phyloP scores from a whole-genome alignment of 352 stramenopile genomes.

The Phytophthora sansomeana region DNA sequence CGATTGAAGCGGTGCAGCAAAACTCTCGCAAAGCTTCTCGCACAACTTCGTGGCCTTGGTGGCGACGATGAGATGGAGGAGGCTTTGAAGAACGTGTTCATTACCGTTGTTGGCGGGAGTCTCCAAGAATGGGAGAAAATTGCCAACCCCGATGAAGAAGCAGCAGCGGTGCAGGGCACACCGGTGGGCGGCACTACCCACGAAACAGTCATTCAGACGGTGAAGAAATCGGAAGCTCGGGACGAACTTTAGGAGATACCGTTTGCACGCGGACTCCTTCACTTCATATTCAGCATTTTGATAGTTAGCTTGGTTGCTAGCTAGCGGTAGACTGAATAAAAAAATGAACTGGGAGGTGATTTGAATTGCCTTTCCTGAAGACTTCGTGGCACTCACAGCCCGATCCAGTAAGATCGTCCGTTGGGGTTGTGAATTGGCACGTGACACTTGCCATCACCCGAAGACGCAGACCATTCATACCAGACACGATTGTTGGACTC shows the following conservation, averaged over 20 bases:
- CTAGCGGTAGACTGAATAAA: constrained; percentile 4
- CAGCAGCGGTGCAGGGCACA: constrained; percentile 2
- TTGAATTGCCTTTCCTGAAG: constrained; percentile 10
- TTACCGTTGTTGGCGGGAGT: constrained; percentile 47
- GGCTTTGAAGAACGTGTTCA: constrained; percentile 54
- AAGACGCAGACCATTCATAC: constrained; percentile 97
- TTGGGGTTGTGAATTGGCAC: constrained; percentile 97
- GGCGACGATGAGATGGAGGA: constrained; percentile 38
- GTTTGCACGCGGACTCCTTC: constrained; percentile 11
- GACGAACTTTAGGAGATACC: constrained; percentile 34
- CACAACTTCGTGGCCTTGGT: constrained; percentile 24
- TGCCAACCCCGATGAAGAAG: constrained; percentile 2
- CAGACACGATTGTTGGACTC: constrained; percentile 92
- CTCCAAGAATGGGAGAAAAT: constrained; percentile 47
- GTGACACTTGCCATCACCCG: constrained; percentile 44
- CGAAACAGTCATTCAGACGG: constrained; percentile 5
- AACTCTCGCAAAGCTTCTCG: constrained; percentile 23
- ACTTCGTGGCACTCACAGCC: constrained; percentile 70
- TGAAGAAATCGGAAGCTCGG: constrained; percentile 22
- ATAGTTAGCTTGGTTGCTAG: constrained; percentile 3
- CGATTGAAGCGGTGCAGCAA: constrained; percentile 49
- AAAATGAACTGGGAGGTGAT: constrained; percentile 12
- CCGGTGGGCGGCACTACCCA: not conserved
- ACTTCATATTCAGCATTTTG: constrained; percentile 14
- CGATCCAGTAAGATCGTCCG: constrained; percentile 96